Evolutionary conservation across 805 yeast genomes (phyloP).

Genomic region (Cyberlindnera xishuangbannaensis): DNA sequence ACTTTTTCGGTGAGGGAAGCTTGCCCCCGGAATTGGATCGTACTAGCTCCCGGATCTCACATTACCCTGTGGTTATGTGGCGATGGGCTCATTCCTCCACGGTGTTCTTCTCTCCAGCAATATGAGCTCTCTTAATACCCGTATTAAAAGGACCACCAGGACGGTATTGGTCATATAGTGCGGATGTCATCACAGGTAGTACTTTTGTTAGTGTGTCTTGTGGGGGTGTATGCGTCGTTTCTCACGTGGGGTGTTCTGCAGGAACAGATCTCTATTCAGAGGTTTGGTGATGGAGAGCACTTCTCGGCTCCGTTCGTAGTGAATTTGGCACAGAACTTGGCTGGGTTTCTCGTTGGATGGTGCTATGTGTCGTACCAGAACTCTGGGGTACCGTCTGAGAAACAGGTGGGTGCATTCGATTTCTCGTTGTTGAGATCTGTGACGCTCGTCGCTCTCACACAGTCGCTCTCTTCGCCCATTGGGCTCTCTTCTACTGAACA

Average conservation of each 20-base stretch:
- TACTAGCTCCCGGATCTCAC: no score
- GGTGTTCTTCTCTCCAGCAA: no score
- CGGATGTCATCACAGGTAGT: constrained; percentile 6
- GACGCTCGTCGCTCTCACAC: constrained; percentile 37
- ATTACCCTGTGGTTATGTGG: no score
- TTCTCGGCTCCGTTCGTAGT: constrained; percentile 79
- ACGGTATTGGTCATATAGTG: no score
- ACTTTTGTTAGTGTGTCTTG: constrained; percentile 26
- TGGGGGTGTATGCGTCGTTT: constrained; percentile 82
- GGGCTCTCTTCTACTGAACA: constrained; percentile 74
- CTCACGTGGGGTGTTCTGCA: constrained; percentile 90
- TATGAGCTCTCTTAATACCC: no score
- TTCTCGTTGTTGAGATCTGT: constrained; percentile 18
- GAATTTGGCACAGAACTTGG: constrained; percentile 64
- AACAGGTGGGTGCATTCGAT: constrained; percentile 14
- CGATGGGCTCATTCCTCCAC: no score
- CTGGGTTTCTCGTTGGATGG: constrained; percentile 67
- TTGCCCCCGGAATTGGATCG: no score
- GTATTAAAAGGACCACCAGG: no score
- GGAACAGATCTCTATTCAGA: constrained; percentile 75
- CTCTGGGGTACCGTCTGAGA: not conserved
- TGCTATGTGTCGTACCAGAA: constrained; percentile 40
- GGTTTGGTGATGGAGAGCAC: constrained; percentile 54
- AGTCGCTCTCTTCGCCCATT: constrained; percentile 76
- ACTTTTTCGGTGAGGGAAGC: no score